phyloP scores from a whole-genome alignment of 2,329 filamentous ascomycete species.

The Neopestalotiopsis clavispora region DNA sequence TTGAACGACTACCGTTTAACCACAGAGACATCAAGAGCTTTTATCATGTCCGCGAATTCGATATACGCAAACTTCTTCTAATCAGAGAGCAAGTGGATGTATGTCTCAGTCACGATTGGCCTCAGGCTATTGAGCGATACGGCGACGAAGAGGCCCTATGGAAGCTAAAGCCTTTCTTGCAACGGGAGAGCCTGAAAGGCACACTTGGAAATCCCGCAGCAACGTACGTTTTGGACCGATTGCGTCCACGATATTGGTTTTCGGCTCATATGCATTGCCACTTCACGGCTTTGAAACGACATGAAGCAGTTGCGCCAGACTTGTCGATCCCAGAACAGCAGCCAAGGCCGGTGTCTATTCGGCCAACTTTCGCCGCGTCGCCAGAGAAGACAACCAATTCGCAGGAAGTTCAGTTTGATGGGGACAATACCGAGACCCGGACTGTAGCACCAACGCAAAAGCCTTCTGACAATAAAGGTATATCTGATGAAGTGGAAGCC shows the following conservation, averaged over 20 bases:
- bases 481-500: constrained; percentile 69
- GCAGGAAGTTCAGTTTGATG: constrained; percentile 75
- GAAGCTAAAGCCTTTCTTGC: constrained; percentile 74
- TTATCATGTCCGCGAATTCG: constrained; percentile 88
- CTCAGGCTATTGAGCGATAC: constrained; percentile 77
- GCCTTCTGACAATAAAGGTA: constrained; percentile 31
- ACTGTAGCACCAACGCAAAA: constrained; percentile 12
- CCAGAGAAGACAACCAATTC: constrained; percentile 42
- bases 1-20: constrained; percentile 86
- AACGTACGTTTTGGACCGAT: constrained; percentile 76
- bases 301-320: constrained; percentile 31
- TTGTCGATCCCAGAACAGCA: not conserved
- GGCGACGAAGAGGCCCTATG: constrained; percentile 76
- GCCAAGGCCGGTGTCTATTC: constrained; percentile 7
- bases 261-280: constrained; percentile 92
- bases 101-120: constrained; percentile 96
- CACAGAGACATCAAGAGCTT: constrained; percentile 77
- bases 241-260: constrained; percentile 90
- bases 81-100: constrained; percentile 86
- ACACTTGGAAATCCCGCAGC: constrained; percentile 82
- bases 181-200: constrained; percentile 75
- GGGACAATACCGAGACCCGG: constrained; percentile 48
- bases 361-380: constrained; percentile 27
- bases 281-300: constrained; percentile 71
- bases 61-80: constrained; percentile 85